Evolutionary conservation across 495 filamentous ascomycete species (phyloP), one percentile per base, ranked within the genome.

Genomic region (Tetracladium setigerum): DNA sequence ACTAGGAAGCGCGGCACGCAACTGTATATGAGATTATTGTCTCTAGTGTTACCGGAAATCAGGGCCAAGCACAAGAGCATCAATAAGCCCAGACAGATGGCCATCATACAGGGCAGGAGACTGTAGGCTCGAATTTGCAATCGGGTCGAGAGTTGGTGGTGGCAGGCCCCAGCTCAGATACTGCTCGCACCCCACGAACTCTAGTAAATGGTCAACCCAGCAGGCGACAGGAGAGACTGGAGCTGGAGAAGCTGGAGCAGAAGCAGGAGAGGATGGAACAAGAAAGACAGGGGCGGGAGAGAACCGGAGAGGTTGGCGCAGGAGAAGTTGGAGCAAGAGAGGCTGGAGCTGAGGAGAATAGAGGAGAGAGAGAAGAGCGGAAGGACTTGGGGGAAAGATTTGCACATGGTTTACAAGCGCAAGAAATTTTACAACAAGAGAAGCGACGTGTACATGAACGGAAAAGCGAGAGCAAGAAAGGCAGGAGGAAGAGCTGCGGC

Each of bases 311-410:
- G 35, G 49, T 34, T 6, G 7, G 42, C 45, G 31, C 1, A 39
- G 22, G 49, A 46, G 30, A 36, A 4, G 49, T 42, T 30, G 22
- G 49, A 47, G 18, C 4, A 46, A 14, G 36, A 47, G 19, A 39
- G 36, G 27, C 15, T 30, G 24, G 46, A 48, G 35, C 3, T 9
- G 17, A 15, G 8, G 8, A 39, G 9, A 34, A 34, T n/a, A 34
- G 32, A 34, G 32, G 9, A 34, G n/a, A 41, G 11, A 13, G 17
- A 12, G 13, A 16, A 14, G 38, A 41, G 13, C 38, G 17, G 38
- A 22, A 13, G 13, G 38, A 14, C 14, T 41, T 41, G 38, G 14
- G 18, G 18, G 38, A 13, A 13, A 41, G 17, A 11, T 14, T 41
- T 15, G 38, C 38, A 41, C 38, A 41, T 9, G 32, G 9, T 34